Conservation (phyloP, 331 rosid species). For the Erythrophleum ivorense region DNA sequence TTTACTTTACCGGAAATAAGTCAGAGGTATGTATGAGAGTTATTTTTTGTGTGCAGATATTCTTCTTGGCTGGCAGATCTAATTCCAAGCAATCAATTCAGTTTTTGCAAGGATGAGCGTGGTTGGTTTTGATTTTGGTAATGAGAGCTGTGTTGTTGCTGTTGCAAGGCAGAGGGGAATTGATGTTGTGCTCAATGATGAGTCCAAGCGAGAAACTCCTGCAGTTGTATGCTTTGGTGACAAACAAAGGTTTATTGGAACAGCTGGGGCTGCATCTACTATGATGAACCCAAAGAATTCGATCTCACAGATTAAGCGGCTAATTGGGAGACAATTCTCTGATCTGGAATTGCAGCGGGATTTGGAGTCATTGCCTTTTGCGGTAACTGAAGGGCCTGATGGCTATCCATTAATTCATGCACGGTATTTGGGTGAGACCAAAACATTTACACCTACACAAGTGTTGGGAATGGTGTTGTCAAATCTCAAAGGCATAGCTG, state of each 20-base stretch:
- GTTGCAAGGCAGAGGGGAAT: conserved; percentile 97
- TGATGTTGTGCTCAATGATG: conserved; percentile 95
- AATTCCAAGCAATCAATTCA: conserved; percentile 18
- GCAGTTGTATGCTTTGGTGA: conserved; percentile 93
- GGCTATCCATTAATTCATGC: conserved; percentile 87
- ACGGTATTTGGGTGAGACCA: conserved; percentile 72
- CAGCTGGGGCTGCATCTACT: conserved; percentile 90
- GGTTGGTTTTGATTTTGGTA: conserved; percentile 96
- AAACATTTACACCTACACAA: conserved; percentile 81
- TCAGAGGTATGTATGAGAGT: not conserved
- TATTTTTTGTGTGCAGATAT: conserved; percentile 30
- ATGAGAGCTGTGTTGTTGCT: conserved; percentile 94
- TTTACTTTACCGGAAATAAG: not conserved
- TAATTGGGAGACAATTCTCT: conserved; percentile 70
- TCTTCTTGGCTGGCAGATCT: conserved; percentile 29
- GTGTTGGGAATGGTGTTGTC: conserved; percentile 84
- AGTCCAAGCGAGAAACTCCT: conserved; percentile 94
- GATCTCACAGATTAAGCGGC: conserved; percentile 76
- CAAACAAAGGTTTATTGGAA: conserved; percentile 90
- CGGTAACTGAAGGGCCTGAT: conserved; percentile 81
- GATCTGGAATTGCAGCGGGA: conserved; percentile 87
- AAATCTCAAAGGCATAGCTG: conserved; percentile 78
- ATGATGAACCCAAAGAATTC: conserved; percentile 98
- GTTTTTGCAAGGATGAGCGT: conserved; percentile 73
- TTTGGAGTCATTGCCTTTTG: conserved; percentile 71